Evolutionary conservation across 2,329 filamentous ascomycete species (phyloP).

Genomic region (Cercospora sp.): DNA sequence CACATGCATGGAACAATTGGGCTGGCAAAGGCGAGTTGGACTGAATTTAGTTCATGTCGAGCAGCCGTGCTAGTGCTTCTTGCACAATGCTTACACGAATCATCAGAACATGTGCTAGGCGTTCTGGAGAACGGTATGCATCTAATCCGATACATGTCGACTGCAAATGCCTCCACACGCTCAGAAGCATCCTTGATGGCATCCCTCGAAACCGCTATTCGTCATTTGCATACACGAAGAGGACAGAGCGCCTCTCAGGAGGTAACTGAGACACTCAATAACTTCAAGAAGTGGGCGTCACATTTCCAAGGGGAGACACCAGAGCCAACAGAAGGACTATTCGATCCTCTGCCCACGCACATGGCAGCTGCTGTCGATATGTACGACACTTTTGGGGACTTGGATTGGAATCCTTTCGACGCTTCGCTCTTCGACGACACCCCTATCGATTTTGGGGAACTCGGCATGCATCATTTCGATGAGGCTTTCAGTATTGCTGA

Average conservation of each 20-base stretch:
- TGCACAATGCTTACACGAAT: conserved; percentile 37
- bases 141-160: conserved; percentile 40
- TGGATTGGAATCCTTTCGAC: conserved; percentile 23
- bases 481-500: conserved; percentile 24
- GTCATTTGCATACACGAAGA: conserved; percentile 15
- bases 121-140: conserved; percentile 34
- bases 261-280: conserved; percentile 19
- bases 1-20: conserved; percentile 32
- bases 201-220: conserved; percentile 32
- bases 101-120: conserved; percentile 30
- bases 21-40: conserved; percentile 40
- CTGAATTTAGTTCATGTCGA: conserved; percentile 42
- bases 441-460: conserved; percentile 18
- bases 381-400: conserved; percentile 18
- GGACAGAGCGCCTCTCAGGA: conserved; percentile 11
- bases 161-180: conserved; percentile 36
- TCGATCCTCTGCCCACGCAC: conserved; percentile 5
- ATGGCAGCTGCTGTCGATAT: conserved; percentile 9
- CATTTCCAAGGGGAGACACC: conserved; percentile 17
- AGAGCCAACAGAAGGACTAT: conserved; percentile 5
- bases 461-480: conserved; percentile 23
- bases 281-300: conserved; percentile 20
- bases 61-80: conserved; percentile 41
- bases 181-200: conserved; percentile 40
- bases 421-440: conserved; percentile 19